Percentiles rank a stretch among this genome's conserved stretches.
phyloP scores from a whole-genome alignment of 495 filamentous ascomycete genomes.

The Echria macrotheca region DNA sequence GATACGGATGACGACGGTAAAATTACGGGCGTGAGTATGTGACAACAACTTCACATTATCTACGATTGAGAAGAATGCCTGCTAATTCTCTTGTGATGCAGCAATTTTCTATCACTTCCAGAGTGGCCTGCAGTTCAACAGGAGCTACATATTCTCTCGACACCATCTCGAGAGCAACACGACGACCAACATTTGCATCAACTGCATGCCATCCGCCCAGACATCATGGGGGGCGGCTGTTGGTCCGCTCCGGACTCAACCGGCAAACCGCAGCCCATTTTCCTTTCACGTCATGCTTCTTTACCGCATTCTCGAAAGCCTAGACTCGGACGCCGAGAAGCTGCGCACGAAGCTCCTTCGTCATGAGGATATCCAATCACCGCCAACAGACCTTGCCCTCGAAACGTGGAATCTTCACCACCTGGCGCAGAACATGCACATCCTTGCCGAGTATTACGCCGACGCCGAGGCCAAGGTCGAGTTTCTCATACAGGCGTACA shows the following conservation, averaged over 20 bases:
- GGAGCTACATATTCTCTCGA: neutral
- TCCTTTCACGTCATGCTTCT: neutral
- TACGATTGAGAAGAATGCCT: neutral
- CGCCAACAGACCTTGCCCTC: neutral
- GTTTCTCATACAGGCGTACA: neutral
- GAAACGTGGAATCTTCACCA: neutral
- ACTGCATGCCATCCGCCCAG: neutral
- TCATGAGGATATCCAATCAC: neutral
- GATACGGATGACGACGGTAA: neutral
- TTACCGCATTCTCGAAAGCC: neutral
- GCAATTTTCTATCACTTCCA: neutral
- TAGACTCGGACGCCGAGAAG: neutral
- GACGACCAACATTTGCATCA: neutral
- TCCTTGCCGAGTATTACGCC: neutral
- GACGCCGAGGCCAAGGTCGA: neutral
- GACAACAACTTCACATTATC: neutral
- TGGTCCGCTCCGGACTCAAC: neutral
- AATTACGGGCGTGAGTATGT: neutral
- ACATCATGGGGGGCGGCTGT: neutral
- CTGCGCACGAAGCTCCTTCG: neutral
- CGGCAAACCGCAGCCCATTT: neutral
- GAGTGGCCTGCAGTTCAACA: neutral
- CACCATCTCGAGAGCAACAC: neutral
- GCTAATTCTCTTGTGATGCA: neutral
- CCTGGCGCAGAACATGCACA: neutral